phyloP scores from a whole-genome alignment of 225 moss, liverwort and hornwort species.

The Physcomitrellopsis africana region DNA sequence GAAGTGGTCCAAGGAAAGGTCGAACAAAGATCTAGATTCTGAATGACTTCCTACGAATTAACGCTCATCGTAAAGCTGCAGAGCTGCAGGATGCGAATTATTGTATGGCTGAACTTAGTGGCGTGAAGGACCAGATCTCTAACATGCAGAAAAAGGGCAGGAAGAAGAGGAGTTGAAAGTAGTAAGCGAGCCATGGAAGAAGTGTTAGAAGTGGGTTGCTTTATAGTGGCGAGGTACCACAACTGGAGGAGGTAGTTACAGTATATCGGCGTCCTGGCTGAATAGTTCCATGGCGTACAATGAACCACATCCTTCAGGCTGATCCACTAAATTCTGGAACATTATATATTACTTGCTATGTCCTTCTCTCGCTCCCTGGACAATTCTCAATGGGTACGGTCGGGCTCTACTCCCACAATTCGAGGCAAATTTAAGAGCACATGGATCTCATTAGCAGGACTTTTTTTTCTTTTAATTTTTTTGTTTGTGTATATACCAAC shows the following conservation, averaged over 20 bases:
- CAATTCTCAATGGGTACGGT: too few species aligned
- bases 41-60: background rate
- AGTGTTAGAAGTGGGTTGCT: background rate
- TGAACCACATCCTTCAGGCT: constrained; percentile 34
- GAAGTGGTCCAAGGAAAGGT: too few species aligned
- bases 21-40: background rate
- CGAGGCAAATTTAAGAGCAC: too few species aligned
- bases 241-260: too few species aligned
- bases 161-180: background rate
- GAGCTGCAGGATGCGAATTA: background rate
- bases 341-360: background rate
- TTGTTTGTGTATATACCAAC: too few species aligned
- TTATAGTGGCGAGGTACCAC: constrained; percentile 7
- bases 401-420: too few species aligned
- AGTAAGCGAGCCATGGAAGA: background rate
- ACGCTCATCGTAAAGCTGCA: background rate
- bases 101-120: background rate
- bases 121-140: too few species aligned
- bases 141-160: background rate
- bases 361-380: background rate
- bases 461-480: too few species aligned
- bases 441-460: too few species aligned
- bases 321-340: background rate
- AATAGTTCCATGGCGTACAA: constrained; percentile 32
- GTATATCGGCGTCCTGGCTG: background rate